These are phyloP conservation scores for Cornus florida DNA, from an alignment of 148 eudicot genomes.

Conservation along the genomic window DNA sequence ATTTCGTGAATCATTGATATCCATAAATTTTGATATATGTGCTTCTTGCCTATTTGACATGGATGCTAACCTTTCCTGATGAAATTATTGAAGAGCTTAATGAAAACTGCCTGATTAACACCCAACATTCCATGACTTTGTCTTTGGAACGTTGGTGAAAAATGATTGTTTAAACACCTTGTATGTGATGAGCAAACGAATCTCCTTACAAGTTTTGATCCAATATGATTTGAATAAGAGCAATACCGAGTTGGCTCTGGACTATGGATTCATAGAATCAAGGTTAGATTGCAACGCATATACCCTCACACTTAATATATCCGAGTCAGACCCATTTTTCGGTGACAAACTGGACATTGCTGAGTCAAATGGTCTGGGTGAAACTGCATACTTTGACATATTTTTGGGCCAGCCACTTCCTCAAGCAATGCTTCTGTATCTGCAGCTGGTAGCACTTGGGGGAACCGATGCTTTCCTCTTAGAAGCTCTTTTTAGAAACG, in stretches of 20 bases:
- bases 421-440: constrained; percentile 66
- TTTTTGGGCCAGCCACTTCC: constrained; percentile 70
- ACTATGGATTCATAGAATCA: constrained; percentile 85
- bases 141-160: background rate
- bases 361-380: constrained; percentile 72
- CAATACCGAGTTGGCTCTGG: constrained; percentile 90
- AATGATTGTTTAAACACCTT: background rate
- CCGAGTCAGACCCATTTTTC: constrained; percentile 73
- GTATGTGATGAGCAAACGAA: background rate
- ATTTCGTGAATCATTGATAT: background rate
- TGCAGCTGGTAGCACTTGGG: constrained; percentile 78
- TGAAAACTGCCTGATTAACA: too few relatives aligned
- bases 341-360: constrained; percentile 96
- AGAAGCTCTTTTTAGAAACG: constrained; percentile 77
- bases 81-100: background rate
- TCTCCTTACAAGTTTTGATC: constrained; percentile 59
- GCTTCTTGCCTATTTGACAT: background rate
- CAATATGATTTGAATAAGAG: constrained; percentile 87
- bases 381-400: constrained; percentile 83
- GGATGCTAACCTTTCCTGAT: background rate
- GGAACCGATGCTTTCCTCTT: constrained; percentile 85
- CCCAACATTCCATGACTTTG: too few relatives aligned
- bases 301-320: constrained; percentile 80
- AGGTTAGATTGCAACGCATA: constrained; percentile 61
- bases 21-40: background rate